phyloP scores from a whole-genome alignment of 2,329 filamentous ascomycete genomes.

The Calonectria hawksworthii region DNA sequence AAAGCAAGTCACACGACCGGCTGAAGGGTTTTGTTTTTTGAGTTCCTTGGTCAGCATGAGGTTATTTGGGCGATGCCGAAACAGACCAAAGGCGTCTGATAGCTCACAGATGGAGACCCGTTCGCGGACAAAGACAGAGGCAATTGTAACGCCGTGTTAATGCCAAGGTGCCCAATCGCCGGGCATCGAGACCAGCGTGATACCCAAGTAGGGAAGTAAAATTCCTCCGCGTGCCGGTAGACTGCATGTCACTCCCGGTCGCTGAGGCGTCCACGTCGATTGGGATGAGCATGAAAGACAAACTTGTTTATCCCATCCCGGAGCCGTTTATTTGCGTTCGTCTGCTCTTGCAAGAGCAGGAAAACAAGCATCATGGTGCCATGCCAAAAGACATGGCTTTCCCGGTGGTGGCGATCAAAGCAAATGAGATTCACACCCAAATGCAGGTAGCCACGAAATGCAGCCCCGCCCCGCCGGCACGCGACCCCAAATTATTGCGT shows the following conservation, averaged over 20 bases:
- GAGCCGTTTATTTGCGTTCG: neutral
- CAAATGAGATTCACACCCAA: neutral
- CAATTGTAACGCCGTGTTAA: constrained; percentile 2
- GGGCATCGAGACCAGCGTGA: neutral
- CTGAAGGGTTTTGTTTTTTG: neutral
- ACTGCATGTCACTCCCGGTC: constrained; percentile 18
- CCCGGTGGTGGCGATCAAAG: neutral
- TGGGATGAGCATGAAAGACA: neutral
- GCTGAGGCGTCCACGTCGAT: constrained; percentile 19
- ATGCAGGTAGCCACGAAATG: constrained; percentile 6
- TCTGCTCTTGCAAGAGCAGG: neutral
- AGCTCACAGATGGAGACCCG: neutral
- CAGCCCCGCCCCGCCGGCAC: constrained; percentile 25
- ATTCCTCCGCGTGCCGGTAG: constrained; percentile 4
- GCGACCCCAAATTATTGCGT: constrained; percentile 27
- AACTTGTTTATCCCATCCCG: neutral
- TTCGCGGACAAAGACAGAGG: neutral
- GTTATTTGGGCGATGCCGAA: neutral
- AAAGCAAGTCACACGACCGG: neutral
- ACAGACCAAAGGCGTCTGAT: neutral
- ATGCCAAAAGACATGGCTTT: neutral
- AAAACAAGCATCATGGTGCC: neutral
- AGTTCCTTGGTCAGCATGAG: neutral
- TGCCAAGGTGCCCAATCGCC: neutral
- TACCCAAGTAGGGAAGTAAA: neutral